Evolutionary conservation across 495 filamentous ascomycete genomes (phyloP), one percentile per base, ranked within the genome.

Genomic region (Parathielavia appendiculata): DNA sequence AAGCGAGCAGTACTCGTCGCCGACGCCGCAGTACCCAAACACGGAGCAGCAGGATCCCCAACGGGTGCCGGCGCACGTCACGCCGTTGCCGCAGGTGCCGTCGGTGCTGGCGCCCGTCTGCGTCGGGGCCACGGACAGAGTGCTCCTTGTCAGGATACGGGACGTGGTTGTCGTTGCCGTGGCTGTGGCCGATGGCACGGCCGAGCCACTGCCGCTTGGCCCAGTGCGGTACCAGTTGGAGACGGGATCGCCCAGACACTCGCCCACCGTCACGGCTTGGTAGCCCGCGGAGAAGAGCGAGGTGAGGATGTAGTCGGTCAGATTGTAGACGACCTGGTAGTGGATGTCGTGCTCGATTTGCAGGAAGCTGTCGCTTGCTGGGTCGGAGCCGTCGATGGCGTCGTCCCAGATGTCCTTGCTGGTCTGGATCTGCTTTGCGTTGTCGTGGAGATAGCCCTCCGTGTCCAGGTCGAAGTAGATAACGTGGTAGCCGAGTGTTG

Each of bases 291-390:
- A 43, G 57, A 73, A 70, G 22, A 89, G 73, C 4, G 73, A 77
- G 34, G 81, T 74, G 19, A 95, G 71, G 75, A 91, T 86, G 66
- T 90, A 86, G 51, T 84, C 79, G 0, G 87, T 89, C 61, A 95
- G 77, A 62, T 89, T 90, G 60, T 87, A 81, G 10, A 87, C 89
- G 14, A 83, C 86, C 66, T 91, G 84, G 23, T 84, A 77, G 62
- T 91, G 86, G 39, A 90, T 88, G 64, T 95, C 90, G 67, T 95
- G 90, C 39, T 82, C 82, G 64, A 93, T 90, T 57, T 84, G 76
- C 53, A 93, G 73, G 70, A 79, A 89, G 17, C 70, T 78, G 46
- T 78, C 71, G 9, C 51, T 67, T 5, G 61, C 63, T 1, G 78
- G 66, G 51, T 79, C 78, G 5, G 74, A 75, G 17, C 70, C 63